phyloP scores from a whole-genome alignment of 352 stramenopile genomes.

The Peronospora belbahrii region DNA sequence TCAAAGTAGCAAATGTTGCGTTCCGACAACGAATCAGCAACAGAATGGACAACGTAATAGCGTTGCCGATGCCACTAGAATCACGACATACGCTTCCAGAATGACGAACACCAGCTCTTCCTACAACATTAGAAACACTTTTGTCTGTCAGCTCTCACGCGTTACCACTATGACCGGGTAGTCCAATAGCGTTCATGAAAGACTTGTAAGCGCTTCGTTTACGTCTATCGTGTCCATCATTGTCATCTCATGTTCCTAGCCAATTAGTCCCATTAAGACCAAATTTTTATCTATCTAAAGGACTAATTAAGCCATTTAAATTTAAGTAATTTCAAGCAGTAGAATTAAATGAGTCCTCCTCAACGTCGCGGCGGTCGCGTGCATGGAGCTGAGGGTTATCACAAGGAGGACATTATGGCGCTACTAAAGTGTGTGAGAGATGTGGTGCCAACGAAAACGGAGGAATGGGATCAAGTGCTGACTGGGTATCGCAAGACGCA shows the following conservation, averaged over 20 bases:
- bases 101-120: too few relatives aligned
- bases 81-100: too few relatives aligned
- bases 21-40: too few relatives aligned
- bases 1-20: too few relatives aligned
- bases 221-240: constrained; percentile 7
- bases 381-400: constrained; percentile 25
- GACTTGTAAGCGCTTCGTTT: constrained; percentile 3
- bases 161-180: too few relatives aligned
- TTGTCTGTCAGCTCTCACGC: too few relatives aligned
- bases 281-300: constrained; percentile 1
- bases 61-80: too few relatives aligned
- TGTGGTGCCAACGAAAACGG: constrained; percentile 10
- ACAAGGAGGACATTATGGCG: constrained; percentile 21
- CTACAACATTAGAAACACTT: too few relatives aligned
- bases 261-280: constrained; percentile 13
- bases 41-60: too few relatives aligned
- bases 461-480: constrained; percentile 28
- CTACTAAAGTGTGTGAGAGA: constrained; percentile 12
- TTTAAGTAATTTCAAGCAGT: constrained; percentile 3
- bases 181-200: too few relatives aligned
- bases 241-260: constrained; percentile 8
- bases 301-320: background rate
- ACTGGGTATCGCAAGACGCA: constrained; percentile 21
- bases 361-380: constrained; percentile 25
- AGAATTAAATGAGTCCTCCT: constrained; percentile 2